Conservation (phyloP, 305 asterid genomes). For the Rubia tinctorum region DNA sequence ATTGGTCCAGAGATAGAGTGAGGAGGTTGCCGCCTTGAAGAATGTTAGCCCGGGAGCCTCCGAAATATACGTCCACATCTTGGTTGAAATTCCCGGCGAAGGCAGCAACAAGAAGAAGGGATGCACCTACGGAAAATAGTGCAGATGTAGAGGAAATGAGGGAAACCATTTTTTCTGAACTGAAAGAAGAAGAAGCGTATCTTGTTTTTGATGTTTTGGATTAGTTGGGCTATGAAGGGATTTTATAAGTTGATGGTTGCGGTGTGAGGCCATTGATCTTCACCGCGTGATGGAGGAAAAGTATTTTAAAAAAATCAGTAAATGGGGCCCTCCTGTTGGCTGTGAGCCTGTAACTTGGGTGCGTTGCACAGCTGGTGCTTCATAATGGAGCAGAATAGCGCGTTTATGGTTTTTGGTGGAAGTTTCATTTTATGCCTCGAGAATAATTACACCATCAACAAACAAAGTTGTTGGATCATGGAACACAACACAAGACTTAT, state of each 20-base stretch:
- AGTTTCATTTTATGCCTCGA: too few relatives aligned
- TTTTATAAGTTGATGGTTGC: not conserved
- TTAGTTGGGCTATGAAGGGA: not conserved
- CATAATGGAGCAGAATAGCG: not conserved
- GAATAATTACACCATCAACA: too few relatives aligned
- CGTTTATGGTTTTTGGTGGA: not conserved
- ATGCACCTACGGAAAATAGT: not conserved
- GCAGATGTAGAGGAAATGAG: not conserved
- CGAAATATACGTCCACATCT: slow-evolving; percentile 36
- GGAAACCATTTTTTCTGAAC: not conserved
- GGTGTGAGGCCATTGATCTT: too few relatives aligned
- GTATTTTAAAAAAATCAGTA: not conserved
- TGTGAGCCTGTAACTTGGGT: not conserved
- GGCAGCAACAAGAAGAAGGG: slow-evolving; percentile 1
- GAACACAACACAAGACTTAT: too few relatives aligned
- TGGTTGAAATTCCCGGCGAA: slow-evolving; percentile 35
- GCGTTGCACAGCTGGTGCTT: slow-evolving; percentile 5
- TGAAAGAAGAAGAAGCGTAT: not conserved
- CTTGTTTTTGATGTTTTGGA: not conserved
- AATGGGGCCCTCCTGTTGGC: not conserved
- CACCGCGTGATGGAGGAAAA: not conserved
- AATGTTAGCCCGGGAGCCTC: slow-evolving; percentile 39
- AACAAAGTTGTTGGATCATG: too few relatives aligned
- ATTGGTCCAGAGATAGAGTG: slow-evolving; percentile 31
- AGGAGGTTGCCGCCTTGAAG: slow-evolving; percentile 38